Evolutionary conservation across 2,329 filamentous ascomycete species (phyloP), one percentile per base, ranked within the genome.

Genomic region (Apiospora sp.): DNA sequence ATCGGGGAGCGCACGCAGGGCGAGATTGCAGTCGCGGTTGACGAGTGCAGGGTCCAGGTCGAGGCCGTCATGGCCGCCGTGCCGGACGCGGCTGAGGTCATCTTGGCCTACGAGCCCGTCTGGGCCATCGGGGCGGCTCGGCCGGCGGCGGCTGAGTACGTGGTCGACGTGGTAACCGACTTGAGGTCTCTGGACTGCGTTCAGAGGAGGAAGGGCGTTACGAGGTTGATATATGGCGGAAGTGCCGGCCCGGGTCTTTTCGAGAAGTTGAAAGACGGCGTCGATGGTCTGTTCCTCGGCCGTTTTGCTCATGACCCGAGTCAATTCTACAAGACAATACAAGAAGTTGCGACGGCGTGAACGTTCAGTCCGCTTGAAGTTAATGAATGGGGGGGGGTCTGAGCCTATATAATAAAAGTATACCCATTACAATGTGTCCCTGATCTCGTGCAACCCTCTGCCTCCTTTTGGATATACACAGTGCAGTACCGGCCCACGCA

Each of bases 51-150:
- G 48, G 82, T 84, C 5, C 93, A 96, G 81, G 86, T 97, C 72
- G 85, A 86, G 51, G 85, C 89, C 1, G 90, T 94, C 2, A 80
- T 96, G 70, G 83, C 84, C 0, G 88, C 86, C 0, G 84, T 96
- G 10, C 87, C 91, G 0, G 84, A 85, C 14, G 86, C 90, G 22
- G 89, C 90, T 0, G 92, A 94, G 68, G 87, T 96, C 6, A 89
- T 96, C 8, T 87, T 97, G 72, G 94, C 94, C 0, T 97, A 97
- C 79, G 94, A 97, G 84, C 94, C 94, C 10, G 93, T 96, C 1
- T 97, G 94, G 94, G 94, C 94, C 0, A 97, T 96, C 81, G 94
- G 94, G 0, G 91, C 93, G 13, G 85, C 88, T 1, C 85, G 92
- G 78, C 94, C 94, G 2, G 94, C 94, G 0, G 87, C 87, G 10